These are phyloP conservation scores for Vachellia collinsii DNA, from an alignment of 306 rosid species.

Conservation along the genomic window DNA sequence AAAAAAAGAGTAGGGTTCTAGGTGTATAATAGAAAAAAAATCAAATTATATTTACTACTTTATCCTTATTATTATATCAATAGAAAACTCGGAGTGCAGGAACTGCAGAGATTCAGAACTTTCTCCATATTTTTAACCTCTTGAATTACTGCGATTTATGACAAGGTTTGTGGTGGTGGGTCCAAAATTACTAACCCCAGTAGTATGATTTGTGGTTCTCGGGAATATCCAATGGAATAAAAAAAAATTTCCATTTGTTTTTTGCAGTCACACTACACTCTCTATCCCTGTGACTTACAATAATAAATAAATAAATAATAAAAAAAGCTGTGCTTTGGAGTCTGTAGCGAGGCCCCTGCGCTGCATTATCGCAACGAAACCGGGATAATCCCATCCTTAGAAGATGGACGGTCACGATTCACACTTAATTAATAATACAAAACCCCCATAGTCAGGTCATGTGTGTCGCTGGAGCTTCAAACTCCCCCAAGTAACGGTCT, in stretches of 20 bases:
- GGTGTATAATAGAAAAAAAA: too few species aligned
- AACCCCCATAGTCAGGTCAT: background rate
- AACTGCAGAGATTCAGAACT: background rate
- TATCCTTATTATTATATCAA: background rate
- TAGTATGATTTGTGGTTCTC: background rate
- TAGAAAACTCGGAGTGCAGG: background rate
- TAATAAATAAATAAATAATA: background rate
- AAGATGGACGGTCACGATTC: background rate
- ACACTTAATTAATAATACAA: background rate
- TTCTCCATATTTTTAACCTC: constrained; percentile 1
- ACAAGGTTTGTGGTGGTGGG: background rate
- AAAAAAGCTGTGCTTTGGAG: background rate
- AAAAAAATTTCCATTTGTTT: background rate
- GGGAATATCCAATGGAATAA: constrained; percentile 13
- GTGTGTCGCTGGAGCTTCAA: background rate
- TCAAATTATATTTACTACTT: too few species aligned
- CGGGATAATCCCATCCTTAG: background rate
- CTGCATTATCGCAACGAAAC: constrained; percentile 2
- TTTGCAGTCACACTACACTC: background rate
- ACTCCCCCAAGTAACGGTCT: constrained; percentile 29
- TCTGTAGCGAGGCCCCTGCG: background rate
- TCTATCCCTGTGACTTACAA: background rate
- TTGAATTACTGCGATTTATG: background rate
- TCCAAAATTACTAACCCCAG: background rate
- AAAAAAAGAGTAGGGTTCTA: too few species aligned